Base-by-base conservation (phyloP, 2,329 filamentous ascomycete genomes). In the Colletotrichum limetticola region DNA sequence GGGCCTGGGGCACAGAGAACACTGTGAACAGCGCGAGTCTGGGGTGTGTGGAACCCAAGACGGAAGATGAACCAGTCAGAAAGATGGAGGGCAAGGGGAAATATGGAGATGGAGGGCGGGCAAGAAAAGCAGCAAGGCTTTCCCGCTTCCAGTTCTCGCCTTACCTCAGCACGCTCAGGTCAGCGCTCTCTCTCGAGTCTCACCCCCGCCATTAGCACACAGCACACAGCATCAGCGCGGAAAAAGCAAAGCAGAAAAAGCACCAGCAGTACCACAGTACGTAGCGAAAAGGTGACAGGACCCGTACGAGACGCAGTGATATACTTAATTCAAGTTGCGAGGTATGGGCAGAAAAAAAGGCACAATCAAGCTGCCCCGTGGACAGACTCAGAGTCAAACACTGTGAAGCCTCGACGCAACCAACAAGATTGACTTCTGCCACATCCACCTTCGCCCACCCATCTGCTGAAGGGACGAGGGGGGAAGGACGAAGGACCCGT, bases 101-200 rank as follows among this genome's bases (percentile, higher is more conserved):
- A 75, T 70, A 75, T 79, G 76, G 76, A 76, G 77, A 76, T 74
- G 76, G 67, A 76, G 77, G 78, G 77, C 78, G 77, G 78, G 76
- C 78, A 76, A 77, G 75, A 71, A 74, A 74, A 72, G 73, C 74
- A 74, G 11, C 32, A 42, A 42, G 37, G 1, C 16, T 42, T 42
- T 42, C 37, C 6, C 16, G 19, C 37, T 42, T 6, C 37, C 37
- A 7, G 1, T 7, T 42, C 16, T 19, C 6, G 3, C 16, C 16
- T 42, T 12, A 42, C 14, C 14, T 19, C 37, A 35, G 32, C 16
- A 42, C 5, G 37, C 37, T 22, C 19, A 49, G 16, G 3, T 49
- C 42, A 22, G 42, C 42, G n/a, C n/a, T 35, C 9, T 35, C 32
- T 35, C 11, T 49, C 19, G 37, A 14, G 37, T 42, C 16, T 19